Evolutionary conservation across 345 rosid species (phyloP).

Genomic region (Aquilaria yunnanensis): DNA sequence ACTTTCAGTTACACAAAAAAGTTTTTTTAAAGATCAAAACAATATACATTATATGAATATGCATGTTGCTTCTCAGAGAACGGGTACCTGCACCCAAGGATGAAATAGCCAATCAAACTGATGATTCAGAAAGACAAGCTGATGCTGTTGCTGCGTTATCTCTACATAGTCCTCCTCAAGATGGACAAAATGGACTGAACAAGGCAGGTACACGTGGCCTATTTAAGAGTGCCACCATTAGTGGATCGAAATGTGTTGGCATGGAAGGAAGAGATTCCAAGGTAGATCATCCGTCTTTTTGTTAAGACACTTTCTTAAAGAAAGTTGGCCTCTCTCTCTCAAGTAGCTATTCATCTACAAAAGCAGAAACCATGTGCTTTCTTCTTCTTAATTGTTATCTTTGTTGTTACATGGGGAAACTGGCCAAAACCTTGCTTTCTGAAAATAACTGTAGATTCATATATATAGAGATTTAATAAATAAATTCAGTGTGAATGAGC

Average conservation of each 20-base stretch:
- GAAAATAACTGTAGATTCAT: too few species aligned
- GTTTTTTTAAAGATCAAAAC: neutral
- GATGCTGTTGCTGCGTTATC: constrained; percentile 42
- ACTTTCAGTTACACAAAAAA: neutral
- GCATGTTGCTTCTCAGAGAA: constrained; percentile 41
- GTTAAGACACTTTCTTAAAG: neutral
- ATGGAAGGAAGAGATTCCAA: constrained; percentile 33
- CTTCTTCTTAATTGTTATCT: too few species aligned
- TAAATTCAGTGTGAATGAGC: too few species aligned
- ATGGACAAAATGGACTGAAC: constrained; percentile 25
- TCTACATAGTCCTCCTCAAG: constrained; percentile 41
- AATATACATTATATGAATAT: neutral
- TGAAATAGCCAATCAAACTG: constrained; percentile 22
- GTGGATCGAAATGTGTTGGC: constrained; percentile 80
- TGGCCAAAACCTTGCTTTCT: too few species aligned
- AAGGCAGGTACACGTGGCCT: constrained; percentile 47
- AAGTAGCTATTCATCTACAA: neutral
- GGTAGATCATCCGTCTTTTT: constrained; percentile 23
- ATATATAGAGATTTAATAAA: too few species aligned
- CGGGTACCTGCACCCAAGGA: constrained; percentile 65
- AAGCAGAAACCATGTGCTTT: neutral
- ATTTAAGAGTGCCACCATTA: constrained; percentile 83
- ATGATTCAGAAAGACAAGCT: constrained; percentile 29
- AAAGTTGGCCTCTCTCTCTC: neutral
- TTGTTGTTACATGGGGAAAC: too few species aligned